Percentiles rank a stretch among this genome's conserved stretches.
Evolutionary conservation across 1,139 yeast species (phyloP).

Genomic region (Kodamaea fungicola): DNA sequence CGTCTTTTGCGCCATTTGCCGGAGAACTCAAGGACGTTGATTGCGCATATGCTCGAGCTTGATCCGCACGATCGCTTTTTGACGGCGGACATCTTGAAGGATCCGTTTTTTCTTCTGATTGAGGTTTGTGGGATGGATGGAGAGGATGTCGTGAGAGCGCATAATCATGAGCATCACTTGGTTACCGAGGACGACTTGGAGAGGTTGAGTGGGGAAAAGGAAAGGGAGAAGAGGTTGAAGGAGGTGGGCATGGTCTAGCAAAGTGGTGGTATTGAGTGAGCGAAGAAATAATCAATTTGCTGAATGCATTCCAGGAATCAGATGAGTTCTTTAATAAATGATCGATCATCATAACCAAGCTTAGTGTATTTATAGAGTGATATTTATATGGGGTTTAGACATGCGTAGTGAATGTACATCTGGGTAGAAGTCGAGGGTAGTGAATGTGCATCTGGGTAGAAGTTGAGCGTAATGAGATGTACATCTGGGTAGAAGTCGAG

Average conservation of each 20-base stretch:
- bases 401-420: no score
- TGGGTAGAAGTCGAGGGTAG: no score
- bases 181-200: slow-evolving; percentile 54
- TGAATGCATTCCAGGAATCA: no score
- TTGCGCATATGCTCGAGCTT: slow-evolving; percentile 32
- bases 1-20: slow-evolving; percentile 39
- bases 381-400: no score
- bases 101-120: slow-evolving; percentile 28
- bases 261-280: no score
- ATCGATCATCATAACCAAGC: no score
- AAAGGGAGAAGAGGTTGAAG: slow-evolving; percentile 25
- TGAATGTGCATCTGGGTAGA: no score
- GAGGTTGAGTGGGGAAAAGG: slow-evolving; percentile 38
- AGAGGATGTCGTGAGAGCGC: slow-evolving; percentile 12
- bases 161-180: slow-evolving; percentile 52
- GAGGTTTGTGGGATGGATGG: slow-evolving; percentile 22
- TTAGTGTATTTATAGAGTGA: no score
- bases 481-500: no score
- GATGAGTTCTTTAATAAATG: no score
- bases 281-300: no score
- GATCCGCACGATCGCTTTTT: slow-evolving; percentile 26
- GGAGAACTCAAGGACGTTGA: slow-evolving; percentile 26
- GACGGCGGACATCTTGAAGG: slow-evolving; percentile 29
- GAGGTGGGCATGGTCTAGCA: slow-evolving; percentile 11
- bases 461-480: no score